phyloP scores from a whole-genome alignment of 345 rosid genomes.

The Aethionema arabicum region DNA sequence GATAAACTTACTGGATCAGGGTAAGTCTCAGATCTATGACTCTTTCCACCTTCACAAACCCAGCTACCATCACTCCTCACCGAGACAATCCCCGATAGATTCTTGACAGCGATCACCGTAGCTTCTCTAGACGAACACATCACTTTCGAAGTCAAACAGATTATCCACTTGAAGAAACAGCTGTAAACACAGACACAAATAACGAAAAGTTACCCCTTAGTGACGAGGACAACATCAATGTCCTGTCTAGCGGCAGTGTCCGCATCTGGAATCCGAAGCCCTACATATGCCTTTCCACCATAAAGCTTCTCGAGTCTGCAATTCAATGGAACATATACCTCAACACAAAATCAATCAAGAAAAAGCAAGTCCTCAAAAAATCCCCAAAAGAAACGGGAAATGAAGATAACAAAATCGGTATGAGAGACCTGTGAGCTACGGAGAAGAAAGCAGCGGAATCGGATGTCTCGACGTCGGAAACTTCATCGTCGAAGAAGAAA shows the following conservation, averaged over 20 bases:
- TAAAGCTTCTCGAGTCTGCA: conserved; percentile 79
- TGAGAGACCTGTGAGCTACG: conserved; percentile 58
- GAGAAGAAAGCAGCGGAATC: conserved; percentile 65
- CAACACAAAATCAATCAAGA: not conserved
- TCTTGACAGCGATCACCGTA: conserved; percentile 71
- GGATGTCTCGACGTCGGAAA: conserved; percentile 59
- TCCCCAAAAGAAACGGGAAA: not conserved
- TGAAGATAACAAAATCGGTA: not conserved
- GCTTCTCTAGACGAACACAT: conserved; percentile 47
- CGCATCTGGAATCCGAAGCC: conserved; percentile 90
- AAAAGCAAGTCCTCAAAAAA: not conserved
- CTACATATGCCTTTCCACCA: conserved; percentile 77
- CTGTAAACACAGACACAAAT: not conserved
- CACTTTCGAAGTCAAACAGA: not conserved
- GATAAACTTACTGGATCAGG: conserved; percentile 70
- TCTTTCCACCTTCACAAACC: conserved; percentile 55
- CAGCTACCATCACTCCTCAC: conserved; percentile 72
- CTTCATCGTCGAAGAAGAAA: conserved; percentile 54
- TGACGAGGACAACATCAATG: conserved; percentile 68
- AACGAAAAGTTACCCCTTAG: conserved; percentile 47
- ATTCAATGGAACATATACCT: not conserved
- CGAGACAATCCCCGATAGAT: conserved; percentile 66
- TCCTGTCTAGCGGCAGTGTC: conserved; percentile 73
- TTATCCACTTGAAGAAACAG: not conserved
- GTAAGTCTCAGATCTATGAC: conserved; percentile 42